A percentile compares a stretch with the other conserved stretches of the same genome.
phyloP scores from a whole-genome alignment of 169 alveolate genomes.

The Babesia bovis region DNA sequence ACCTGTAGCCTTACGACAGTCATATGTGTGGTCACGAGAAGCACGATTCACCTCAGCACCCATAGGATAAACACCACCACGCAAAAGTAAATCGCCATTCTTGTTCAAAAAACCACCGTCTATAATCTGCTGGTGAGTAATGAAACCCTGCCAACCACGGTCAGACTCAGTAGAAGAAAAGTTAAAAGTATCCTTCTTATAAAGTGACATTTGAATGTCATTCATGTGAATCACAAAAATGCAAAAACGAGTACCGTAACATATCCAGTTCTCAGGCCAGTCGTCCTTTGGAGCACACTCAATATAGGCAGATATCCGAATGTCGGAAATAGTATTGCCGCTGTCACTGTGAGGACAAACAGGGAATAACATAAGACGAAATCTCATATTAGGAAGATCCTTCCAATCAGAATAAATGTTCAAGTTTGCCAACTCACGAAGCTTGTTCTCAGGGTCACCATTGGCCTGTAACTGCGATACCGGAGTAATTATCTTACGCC shows the following conservation, averaged over 20 bases:
- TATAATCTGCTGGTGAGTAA: conserved; percentile 67
- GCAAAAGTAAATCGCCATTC: conserved; percentile 72
- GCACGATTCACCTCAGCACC: conserved; percentile 77
- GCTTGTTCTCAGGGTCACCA: conserved; percentile 47
- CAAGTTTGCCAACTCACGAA: conserved; percentile 8
- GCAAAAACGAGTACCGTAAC: conserved; percentile 78
- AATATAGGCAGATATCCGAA: conserved; percentile 67
- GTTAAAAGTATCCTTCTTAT: conserved; percentile 75
- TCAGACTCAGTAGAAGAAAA: conserved; percentile 78
- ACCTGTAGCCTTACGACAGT: conserved; percentile 87
- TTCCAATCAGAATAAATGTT: conserved; percentile 67
- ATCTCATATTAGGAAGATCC: conserved; percentile 59
- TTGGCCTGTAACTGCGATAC: conserved; percentile 6
- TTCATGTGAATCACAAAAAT: conserved; percentile 75
- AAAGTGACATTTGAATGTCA: conserved; percentile 73
- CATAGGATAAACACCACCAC: conserved; percentile 78
- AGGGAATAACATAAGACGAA: conserved; percentile 67
- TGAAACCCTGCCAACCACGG: conserved; percentile 83
- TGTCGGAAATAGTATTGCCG: conserved; percentile 21
- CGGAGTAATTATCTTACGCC: conserved; percentile 32
- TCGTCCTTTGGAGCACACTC: conserved; percentile 79
- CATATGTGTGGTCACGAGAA: conserved; percentile 65
- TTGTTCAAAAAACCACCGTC: conserved; percentile 72
- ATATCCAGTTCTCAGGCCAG: conserved; percentile 86
- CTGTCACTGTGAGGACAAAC: conserved; percentile 56